A percentile compares a stretch with the other conserved stretches of the same genome.
Evolutionary conservation across 225 moss, liverwort and hornwort species (phyloP).

Genomic region (Marchantia paleacea): DNA sequence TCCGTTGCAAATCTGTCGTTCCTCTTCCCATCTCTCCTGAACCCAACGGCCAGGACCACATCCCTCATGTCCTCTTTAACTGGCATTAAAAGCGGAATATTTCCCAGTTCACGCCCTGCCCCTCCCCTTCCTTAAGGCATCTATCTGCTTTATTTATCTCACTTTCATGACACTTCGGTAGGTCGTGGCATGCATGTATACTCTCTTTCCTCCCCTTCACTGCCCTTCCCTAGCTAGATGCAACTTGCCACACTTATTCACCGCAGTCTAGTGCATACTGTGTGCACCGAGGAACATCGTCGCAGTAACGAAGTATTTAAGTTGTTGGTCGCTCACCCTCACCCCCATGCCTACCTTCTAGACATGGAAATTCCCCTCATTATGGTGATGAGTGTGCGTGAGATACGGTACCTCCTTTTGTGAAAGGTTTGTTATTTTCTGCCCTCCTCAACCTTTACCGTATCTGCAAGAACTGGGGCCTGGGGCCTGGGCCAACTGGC

Average conservation of each 20-base stretch:
- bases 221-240: no score
- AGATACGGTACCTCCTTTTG: background rate
- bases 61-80: conserved; percentile 8
- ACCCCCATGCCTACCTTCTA: background rate
- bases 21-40: conserved; percentile 14
- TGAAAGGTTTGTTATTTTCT: background rate
- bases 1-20: conserved; percentile 21
- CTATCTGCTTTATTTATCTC: background rate
- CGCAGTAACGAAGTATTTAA: no score
- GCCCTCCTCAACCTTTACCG: background rate
- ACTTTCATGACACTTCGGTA: conserved; percentile 2
- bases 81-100: conserved; percentile 9
- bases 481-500: background rate
- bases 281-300: no score
- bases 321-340: no score
- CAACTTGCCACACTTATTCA: background rate
- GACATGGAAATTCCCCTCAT: conserved; percentile 8
- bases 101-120: conserved; percentile 4
- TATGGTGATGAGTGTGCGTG: background rate
- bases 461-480: background rate
- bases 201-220: background rate
- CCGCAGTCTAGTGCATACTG: background rate
- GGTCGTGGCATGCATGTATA: background rate
- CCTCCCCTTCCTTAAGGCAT: conserved; percentile 1
- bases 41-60: conserved; percentile 15